phyloP scores from a whole-genome alignment of 1,139 yeast species.

The Scheffersomyces titani region DNA sequence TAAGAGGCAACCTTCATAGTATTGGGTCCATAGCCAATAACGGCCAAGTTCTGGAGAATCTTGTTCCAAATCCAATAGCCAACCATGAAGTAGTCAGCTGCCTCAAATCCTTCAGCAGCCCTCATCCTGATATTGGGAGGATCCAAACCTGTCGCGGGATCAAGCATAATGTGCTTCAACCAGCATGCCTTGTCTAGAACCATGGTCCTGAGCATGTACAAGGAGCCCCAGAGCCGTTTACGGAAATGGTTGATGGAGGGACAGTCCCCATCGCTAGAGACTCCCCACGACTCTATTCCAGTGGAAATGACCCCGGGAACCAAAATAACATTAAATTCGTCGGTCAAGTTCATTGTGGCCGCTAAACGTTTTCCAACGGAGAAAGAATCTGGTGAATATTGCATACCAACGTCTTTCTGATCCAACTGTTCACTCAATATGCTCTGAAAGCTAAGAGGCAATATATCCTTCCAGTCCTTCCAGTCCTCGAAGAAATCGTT shows the following conservation, averaged over 20 bases:
- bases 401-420: conserved; percentile 31
- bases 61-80: conserved; percentile 99
- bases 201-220: conserved; percentile 93
- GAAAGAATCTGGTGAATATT: conserved; percentile 76
- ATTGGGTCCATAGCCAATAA: conserved; percentile 89
- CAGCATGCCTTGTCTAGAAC: conserved; percentile 88
- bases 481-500: conserved; percentile 50
- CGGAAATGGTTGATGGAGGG: conserved; percentile 84
- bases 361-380: conserved; percentile 78
- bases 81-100: conserved; percentile 93
- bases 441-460: conserved; percentile 66
- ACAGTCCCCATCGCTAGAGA: conserved; percentile 64
- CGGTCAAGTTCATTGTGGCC: conserved; percentile 48
- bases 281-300: conserved; percentile 93
- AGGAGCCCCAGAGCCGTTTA: conserved; percentile 94
- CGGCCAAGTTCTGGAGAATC: conserved; percentile 87
- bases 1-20: conserved; percentile 90
- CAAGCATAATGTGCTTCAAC: conserved; percentile 88
- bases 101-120: conserved; percentile 96
- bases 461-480: conserved; percentile 55
- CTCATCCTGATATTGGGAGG: conserved; percentile 79
- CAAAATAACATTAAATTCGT: conserved; percentile 79
- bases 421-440: conserved; percentile 56
- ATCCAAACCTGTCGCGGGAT: conserved; percentile 88
- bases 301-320: conserved; percentile 97